Conservation (phyloP, 31 red algal genomes). For the Porphyra umbilicalis region DNA sequence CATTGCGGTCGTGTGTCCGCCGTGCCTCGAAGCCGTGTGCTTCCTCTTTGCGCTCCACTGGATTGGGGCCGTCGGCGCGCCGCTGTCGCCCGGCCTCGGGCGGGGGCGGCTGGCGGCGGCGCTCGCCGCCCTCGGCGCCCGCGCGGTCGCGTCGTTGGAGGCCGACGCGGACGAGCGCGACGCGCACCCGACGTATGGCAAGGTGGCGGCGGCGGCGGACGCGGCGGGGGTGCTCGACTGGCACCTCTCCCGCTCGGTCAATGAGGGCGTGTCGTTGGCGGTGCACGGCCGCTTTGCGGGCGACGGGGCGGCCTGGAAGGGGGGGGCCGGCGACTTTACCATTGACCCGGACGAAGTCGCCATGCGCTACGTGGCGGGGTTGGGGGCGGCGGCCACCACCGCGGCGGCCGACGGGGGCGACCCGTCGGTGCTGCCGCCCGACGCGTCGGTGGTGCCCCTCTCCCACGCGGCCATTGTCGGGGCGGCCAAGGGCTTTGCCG, state of each 20-base stretch:
- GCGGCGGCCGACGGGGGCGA: constrained; percentile 5
- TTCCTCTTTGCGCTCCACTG: constrained; percentile 72
- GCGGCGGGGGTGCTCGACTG: constrained; percentile 34
- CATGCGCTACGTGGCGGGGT: constrained; percentile 7
- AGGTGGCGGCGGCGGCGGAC: constrained; percentile 13
- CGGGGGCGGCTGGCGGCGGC: constrained; percentile 29
- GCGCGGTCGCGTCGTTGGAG: constrained; percentile 30
- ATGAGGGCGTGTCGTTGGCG: constrained; percentile 65
- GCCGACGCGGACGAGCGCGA: constrained; percentile 29
- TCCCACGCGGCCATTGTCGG: constrained; percentile 40
- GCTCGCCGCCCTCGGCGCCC: constrained; percentile 21
- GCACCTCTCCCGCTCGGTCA: constrained; percentile 56
- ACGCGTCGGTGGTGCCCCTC: constrained; percentile 28
- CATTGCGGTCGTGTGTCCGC: constrained; percentile 47
- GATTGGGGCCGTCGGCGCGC: constrained; percentile 70
- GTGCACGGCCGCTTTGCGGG: constrained; percentile 30
- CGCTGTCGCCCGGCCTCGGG: constrained; percentile 25
- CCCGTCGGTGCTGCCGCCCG: neutral
- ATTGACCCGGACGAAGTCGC: constrained; percentile 39
- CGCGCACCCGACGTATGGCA: constrained; percentile 8
- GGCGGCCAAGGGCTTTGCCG: constrained; percentile 50
- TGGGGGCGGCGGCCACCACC: neutral
- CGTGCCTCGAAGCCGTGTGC: constrained; percentile 48
- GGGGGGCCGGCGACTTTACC: constrained; percentile 28
- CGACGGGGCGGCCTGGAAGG: constrained; percentile 31